Evolutionary conservation across 2,329 filamentous ascomycete species (phyloP).

Genomic region (Paraphoma chrysanthemicola): DNA sequence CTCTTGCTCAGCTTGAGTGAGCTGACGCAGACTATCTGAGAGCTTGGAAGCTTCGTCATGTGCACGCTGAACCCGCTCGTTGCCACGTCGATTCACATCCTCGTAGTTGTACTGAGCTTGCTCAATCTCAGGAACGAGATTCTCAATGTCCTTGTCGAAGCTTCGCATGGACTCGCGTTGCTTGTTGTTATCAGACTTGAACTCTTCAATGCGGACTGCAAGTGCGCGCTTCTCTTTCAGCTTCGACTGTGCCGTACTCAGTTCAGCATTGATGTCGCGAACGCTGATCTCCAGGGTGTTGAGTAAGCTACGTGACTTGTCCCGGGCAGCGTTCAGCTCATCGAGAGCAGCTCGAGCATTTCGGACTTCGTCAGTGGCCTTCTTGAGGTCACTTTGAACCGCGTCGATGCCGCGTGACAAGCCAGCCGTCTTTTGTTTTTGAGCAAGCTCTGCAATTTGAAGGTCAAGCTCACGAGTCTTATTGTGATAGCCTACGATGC

Average conservation of each 20-base stretch:
- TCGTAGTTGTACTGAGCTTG: conserved; percentile 79
- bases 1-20: conserved; percentile 76
- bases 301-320: conserved; percentile 73
- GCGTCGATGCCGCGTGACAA: conserved; percentile 77
- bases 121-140: conserved; percentile 76
- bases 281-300: conserved; percentile 77
- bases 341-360: conserved; percentile 67
- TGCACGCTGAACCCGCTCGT: conserved; percentile 74
- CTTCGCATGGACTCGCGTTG: conserved; percentile 74
- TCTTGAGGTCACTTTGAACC: conserved; percentile 78
- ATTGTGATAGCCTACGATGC: conserved; percentile 73
- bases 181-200: conserved; percentile 71
- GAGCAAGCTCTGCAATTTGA: conserved; percentile 77
- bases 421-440: conserved; percentile 74
- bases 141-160: conserved; percentile 75
- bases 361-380: conserved; percentile 71
- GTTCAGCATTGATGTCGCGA: conserved; percentile 75
- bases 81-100: conserved; percentile 75
- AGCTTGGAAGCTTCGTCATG: conserved; percentile 75
- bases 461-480: conserved; percentile 75
- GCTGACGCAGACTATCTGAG: conserved; percentile 75
- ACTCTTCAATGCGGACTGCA: conserved; percentile 73
- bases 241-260: conserved; percentile 73
- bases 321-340: conserved; percentile 73
- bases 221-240: conserved; percentile 82